A percentile compares a stretch with the other conserved stretches of the same genome.
Conservation (phyloP, 2,329 filamentous ascomycete genomes). For the Herpomyces periplanetae region DNA sequence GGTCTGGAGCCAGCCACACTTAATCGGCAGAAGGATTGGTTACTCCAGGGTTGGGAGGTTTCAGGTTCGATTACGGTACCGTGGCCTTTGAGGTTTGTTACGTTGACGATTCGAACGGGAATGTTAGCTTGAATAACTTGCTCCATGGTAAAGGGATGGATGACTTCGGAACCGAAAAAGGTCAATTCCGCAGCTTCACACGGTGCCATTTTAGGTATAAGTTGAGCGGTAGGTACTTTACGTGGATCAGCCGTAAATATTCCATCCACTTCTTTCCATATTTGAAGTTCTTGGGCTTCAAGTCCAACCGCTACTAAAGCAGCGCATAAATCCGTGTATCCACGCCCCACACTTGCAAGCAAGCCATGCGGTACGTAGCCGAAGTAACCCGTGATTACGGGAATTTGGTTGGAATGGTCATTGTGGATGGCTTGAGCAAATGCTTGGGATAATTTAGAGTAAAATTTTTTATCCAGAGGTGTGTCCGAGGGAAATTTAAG, state of each 20-base stretch:
- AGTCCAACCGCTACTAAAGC: slow-evolving; percentile 62
- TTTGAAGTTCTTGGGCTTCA: slow-evolving; percentile 55
- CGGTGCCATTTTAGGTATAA: slow-evolving; percentile 62
- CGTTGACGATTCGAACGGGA: slow-evolving; percentile 61
- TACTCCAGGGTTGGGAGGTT: slow-evolving; percentile 13
- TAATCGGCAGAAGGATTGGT: no score
- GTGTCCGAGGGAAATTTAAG: no score
- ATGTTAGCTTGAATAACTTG: slow-evolving; percentile 41
- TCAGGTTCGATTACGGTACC: slow-evolving; percentile 60
- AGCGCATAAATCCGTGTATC: slow-evolving; percentile 85
- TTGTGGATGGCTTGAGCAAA: slow-evolving; percentile 42
- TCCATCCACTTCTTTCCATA: slow-evolving; percentile 96
- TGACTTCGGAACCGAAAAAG: slow-evolving; percentile 76
- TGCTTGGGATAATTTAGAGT: slow-evolving; percentile 17
- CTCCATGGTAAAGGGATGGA: slow-evolving; percentile 95
- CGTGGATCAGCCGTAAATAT: slow-evolving; percentile 59
- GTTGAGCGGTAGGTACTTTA: slow-evolving; percentile 61
- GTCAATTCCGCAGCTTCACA: slow-evolving; percentile 84
- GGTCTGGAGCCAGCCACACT: no score
- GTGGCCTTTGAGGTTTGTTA: slow-evolving; percentile 40
- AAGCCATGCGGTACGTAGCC: slow-evolving; percentile 66
- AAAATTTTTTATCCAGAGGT: slow-evolving; percentile 9
- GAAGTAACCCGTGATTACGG: slow-evolving; percentile 45
- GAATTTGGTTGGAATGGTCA: slow-evolving; percentile 27
- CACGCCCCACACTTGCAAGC: slow-evolving; percentile 61